These are phyloP conservation scores for Candida quercuum DNA, from an alignment of 805 yeast species.

Conservation along the genomic window DNA sequence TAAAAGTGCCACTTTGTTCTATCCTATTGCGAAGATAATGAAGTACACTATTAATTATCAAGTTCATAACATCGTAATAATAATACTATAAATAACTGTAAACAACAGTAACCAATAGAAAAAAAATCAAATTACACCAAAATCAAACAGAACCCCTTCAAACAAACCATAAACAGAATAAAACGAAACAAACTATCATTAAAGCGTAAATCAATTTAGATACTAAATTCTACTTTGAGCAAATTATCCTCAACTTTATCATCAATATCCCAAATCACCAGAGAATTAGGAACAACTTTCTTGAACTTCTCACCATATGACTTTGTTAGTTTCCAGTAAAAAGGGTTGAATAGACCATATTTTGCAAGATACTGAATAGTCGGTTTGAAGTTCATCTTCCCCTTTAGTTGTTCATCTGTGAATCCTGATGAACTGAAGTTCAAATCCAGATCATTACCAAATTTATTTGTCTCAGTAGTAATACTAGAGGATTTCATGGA, in stretches of 20 bases:
- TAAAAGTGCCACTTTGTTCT: too few relatives aligned
- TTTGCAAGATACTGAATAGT: neutral
- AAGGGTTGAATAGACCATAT: slow-evolving; percentile 7
- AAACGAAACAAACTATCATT: neutral
- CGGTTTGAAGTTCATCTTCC: neutral
- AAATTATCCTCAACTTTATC: slow-evolving; percentile 5
- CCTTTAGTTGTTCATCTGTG: neutral
- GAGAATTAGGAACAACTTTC: slow-evolving; percentile 7
- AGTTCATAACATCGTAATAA: too few relatives aligned
- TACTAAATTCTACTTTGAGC: neutral
- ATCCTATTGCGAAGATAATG: too few relatives aligned
- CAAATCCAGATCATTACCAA: neutral
- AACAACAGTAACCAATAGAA: too few relatives aligned
- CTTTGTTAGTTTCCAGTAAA: slow-evolving; percentile 8
- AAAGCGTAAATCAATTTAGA: neutral
- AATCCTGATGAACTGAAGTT: neutral
- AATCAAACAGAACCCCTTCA: neutral
- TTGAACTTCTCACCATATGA: slow-evolving; percentile 9
- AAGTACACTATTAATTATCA: too few relatives aligned
- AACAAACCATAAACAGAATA: neutral
- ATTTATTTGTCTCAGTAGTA: too few relatives aligned
- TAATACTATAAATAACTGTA: too few relatives aligned
- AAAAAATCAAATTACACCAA: too few relatives aligned
- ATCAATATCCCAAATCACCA: slow-evolving; percentile 11
- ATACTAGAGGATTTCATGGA: neutral